Percentiles rank a stretch among this genome's conserved stretches.
Evolutionary conservation across 31 red algal genomes (phyloP).

Genomic region (Porphyra umbilicalis): DNA sequence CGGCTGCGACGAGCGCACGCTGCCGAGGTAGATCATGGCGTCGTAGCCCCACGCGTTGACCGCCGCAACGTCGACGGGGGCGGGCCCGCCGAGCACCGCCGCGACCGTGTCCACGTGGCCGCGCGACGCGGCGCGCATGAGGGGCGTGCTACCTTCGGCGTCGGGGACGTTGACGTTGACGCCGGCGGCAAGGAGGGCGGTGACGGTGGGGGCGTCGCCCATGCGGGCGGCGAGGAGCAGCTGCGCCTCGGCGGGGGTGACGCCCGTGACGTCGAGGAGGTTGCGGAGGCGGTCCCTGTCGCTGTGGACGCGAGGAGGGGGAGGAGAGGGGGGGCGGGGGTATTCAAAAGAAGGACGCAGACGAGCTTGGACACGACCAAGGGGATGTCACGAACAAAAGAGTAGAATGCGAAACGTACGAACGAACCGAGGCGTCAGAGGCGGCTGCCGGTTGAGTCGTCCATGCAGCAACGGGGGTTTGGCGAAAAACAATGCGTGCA

Average conservation of each 20-base stretch:
- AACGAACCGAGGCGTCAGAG: not conserved
- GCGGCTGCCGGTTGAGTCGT: not conserved
- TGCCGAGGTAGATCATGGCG: constrained; percentile 26
- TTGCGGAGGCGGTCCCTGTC: not conserved
- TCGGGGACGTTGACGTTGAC: constrained; percentile 33
- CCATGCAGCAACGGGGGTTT: not conserved
- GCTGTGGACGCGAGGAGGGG: not conserved
- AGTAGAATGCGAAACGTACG: too few species aligned
- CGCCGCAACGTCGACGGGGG: constrained; percentile 8
- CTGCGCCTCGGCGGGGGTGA: not conserved
- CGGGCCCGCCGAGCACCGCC: constrained; percentile 11
- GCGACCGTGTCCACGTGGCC: constrained; percentile 13
- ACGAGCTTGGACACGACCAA: not conserved
- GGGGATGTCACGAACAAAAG: not conserved
- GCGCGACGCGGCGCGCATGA: constrained; percentile 31
- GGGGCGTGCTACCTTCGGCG: constrained; percentile 29
- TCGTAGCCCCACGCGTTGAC: constrained; percentile 55
- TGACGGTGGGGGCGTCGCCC: constrained; percentile 27
- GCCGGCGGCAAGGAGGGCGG: constrained; percentile 3
- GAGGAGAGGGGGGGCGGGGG: not conserved
- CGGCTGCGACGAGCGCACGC: constrained; percentile 21
- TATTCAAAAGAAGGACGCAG: not conserved
- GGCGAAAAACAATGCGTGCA: too few species aligned
- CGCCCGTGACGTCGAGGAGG: not conserved
- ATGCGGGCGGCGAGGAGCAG: constrained; percentile 42